phyloP scores from a whole-genome alignment of 139 green algal species.

The Trebouxia sp. region DNA sequence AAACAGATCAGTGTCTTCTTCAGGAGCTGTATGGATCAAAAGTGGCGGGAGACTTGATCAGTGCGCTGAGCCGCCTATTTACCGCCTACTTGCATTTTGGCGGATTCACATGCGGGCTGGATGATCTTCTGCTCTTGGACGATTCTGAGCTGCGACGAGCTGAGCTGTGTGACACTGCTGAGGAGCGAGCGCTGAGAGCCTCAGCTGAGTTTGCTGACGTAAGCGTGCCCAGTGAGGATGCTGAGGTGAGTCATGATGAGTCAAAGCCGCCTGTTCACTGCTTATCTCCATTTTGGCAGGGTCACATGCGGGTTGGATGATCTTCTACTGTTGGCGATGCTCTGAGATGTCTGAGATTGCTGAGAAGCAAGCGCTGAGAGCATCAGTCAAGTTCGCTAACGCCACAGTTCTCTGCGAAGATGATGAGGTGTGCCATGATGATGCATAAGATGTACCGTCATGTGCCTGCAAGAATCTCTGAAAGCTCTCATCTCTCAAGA shows the following conservation, averaged over 20 bases:
- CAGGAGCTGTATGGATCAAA: conserved; percentile 91
- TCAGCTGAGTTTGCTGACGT: conserved; percentile 56
- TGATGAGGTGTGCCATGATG: too few relatives aligned
- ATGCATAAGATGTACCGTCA: too few relatives aligned
- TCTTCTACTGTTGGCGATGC: too few relatives aligned
- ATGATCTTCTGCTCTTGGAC: conserved; percentile 82
- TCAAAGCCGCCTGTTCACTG: too few relatives aligned
- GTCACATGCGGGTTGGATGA: too few relatives aligned
- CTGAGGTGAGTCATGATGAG: not conserved
- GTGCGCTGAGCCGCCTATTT: conserved; percentile 83
- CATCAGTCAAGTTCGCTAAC: too few relatives aligned
- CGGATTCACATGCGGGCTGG: conserved; percentile 96
- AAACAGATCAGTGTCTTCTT: not conserved
- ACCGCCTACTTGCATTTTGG: conserved; percentile 85
- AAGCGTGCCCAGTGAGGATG: conserved; percentile 13
- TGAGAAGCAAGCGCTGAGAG: too few relatives aligned
- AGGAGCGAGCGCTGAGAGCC: conserved; percentile 57
- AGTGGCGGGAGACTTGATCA: conserved; percentile 79
- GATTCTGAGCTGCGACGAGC: conserved; percentile 60
- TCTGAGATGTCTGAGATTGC: too few relatives aligned
- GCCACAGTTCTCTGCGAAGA: too few relatives aligned
- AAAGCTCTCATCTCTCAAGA: too few relatives aligned
- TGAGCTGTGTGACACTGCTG: conserved; percentile 58
- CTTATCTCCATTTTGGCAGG: too few relatives aligned
- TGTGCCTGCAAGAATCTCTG: too few relatives aligned